Conservation (phyloP, 495 filamentous ascomycete genomes). For the Neohortaea acidophila region DNA sequence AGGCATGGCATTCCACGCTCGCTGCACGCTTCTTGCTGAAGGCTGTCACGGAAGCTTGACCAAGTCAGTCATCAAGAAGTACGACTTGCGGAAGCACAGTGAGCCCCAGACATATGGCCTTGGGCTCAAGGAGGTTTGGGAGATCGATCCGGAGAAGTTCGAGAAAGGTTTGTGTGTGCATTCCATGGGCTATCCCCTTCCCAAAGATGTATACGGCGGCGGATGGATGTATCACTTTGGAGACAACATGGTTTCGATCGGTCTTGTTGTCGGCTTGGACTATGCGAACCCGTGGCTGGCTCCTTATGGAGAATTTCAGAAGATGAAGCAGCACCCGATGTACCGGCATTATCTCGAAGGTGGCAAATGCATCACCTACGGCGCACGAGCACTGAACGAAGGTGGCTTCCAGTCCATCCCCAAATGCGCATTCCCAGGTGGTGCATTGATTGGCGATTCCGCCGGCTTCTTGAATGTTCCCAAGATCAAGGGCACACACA, state of each 20-base stretch:
- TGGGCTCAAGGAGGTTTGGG: constrained; percentile 95
- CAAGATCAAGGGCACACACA: constrained; percentile 97
- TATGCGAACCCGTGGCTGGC: constrained; percentile 95
- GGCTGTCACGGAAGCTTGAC: constrained; percentile 93
- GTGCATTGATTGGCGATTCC: constrained; percentile 88
- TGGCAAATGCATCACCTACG: constrained; percentile 96
- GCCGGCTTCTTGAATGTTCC: constrained; percentile 96
- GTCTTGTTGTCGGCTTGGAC: constrained; percentile 86
- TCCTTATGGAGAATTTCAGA: constrained; percentile 93
- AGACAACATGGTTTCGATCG: constrained; percentile 88
- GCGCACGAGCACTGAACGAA: constrained; percentile 82
- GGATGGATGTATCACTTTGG: constrained; percentile 99
- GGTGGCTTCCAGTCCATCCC: constrained; percentile 96
- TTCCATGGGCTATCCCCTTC: constrained; percentile 86
- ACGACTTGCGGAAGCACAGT: constrained; percentile 74
- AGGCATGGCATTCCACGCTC: constrained; percentile 96
- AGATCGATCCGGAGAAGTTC: constrained; percentile 87
- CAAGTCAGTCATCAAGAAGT: constrained; percentile 93
- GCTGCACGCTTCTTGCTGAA: constrained; percentile 85
- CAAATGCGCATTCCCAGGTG: constrained; percentile 89
- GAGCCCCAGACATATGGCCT: constrained; percentile 90
- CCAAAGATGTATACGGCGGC: constrained; percentile 82
- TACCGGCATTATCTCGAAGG: constrained; percentile 72
- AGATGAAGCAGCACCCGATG: constrained; percentile 92
- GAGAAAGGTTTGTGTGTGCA: constrained; percentile 70